Percentiles rank a stretch among this genome's conserved stretches.
Conservation (phyloP, 345 rosid genomes). For the Rhodomyrtus tomentosa region DNA sequence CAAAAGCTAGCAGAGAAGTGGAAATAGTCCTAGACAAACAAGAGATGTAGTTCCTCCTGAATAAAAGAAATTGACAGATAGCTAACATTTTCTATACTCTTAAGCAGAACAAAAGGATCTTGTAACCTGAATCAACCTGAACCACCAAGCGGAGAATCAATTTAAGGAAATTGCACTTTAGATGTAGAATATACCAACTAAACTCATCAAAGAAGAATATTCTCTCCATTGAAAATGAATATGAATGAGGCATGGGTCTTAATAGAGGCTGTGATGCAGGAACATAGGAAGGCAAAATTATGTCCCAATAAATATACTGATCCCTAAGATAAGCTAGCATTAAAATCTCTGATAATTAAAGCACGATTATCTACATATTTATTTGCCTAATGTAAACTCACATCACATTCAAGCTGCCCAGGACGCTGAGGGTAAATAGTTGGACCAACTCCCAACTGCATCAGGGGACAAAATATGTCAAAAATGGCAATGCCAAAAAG, state of each 20-base stretch:
- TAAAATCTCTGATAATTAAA: background rate
- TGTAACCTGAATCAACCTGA: too few relatives aligned
- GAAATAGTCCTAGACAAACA: background rate
- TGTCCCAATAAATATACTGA: background rate
- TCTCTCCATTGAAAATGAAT: background rate
- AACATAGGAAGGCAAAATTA: background rate
- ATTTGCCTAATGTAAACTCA: slow-evolving; percentile 16
- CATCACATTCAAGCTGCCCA: slow-evolving; percentile 92
- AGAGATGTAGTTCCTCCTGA: background rate
- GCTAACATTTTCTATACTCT: background rate
- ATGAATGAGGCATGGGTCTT: background rate
- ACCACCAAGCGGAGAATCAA: too few relatives aligned
- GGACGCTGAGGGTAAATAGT: slow-evolving; percentile 75
- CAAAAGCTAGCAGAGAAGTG: background rate
- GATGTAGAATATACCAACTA: too few relatives aligned
- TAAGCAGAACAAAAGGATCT: too few relatives aligned
- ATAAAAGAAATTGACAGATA: background rate
- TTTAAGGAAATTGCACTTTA: too few relatives aligned
- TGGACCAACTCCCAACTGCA: slow-evolving; percentile 49
- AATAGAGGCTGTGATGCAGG: background rate
- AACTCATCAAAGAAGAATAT: background rate
- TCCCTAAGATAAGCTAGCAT: background rate
- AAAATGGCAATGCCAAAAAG: background rate
- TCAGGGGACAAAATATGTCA: slow-evolving; percentile 4
- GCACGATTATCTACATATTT: background rate